These are phyloP conservation scores for Boletus eberwhitei DNA, from an alignment of 768 basidiomycete genomes.

Conservation along the genomic window DNA sequence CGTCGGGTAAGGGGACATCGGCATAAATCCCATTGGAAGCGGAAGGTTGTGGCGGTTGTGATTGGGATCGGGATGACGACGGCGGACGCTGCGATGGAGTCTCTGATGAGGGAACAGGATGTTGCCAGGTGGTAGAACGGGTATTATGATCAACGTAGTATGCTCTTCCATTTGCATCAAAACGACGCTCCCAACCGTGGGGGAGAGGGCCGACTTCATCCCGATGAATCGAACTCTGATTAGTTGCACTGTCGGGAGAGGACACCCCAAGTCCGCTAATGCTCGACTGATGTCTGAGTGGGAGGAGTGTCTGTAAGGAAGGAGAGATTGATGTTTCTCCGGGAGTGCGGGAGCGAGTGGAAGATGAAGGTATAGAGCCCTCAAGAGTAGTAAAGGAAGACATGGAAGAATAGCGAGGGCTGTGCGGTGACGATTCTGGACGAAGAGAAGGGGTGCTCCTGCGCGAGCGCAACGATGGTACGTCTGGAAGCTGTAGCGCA, in stretches of 20 bases:
- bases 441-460: conserved; percentile 26
- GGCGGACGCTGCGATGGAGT: conserved; percentile 17
- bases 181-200: conserved; percentile 78
- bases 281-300: conserved; percentile 15
- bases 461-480: conserved; percentile 11
- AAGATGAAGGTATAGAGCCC: neutral
- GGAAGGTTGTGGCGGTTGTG: conserved; percentile 29
- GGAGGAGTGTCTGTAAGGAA: conserved; percentile 6
- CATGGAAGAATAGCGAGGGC: conserved; percentile 16
- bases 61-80: conserved; percentile 13
- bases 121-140: conserved; percentile 78
- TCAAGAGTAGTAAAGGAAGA: conserved; percentile 18
- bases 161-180: conserved; percentile 58
- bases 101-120: conserved; percentile 35
- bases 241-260: conserved; percentile 1
- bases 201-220: conserved; percentile 67
- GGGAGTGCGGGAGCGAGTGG: conserved; percentile 16
- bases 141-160: conserved; percentile 90
- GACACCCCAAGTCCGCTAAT: conserved; percentile 3
- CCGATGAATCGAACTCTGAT: conserved; percentile 35
- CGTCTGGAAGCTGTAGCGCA: conserved; percentile 13
- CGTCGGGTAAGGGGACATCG: conserved; percentile 74
- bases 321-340: conserved; percentile 13
- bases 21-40: conserved; percentile 37
- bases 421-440: conserved; percentile 16